Percentiles rank a stretch among this genome's conserved stretches.
Conservation (phyloP, 164 flowering plant genomes). For the Nymphaea colorata region DNA sequence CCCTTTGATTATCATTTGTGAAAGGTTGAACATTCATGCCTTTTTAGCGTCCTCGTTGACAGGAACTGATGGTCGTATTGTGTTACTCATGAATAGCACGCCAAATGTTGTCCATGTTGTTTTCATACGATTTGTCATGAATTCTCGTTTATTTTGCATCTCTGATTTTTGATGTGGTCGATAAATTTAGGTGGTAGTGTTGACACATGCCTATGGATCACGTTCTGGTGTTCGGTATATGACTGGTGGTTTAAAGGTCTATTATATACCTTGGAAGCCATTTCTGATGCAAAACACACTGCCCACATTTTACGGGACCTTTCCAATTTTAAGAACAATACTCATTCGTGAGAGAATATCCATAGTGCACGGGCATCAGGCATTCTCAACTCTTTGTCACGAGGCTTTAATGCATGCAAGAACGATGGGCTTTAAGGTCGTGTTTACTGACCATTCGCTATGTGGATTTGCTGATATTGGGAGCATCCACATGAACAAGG, state of each 20-base stretch:
- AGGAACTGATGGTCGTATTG: too few species aligned
- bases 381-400: conserved; percentile 92
- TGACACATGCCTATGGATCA: conserved; percentile 92
- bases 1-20: too few species aligned
- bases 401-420: conserved; percentile 97
- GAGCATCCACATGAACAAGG: conserved; percentile 96
- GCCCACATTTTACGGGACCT: conserved; percentile 73
- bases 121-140: too few species aligned
- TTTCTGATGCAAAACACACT: conserved; percentile 79
- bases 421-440: conserved; percentile 90
- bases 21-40: too few species aligned
- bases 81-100: too few species aligned
- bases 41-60: too few species aligned
- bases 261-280: conserved; percentile 84
- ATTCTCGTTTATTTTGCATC: background rate
- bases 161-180: background rate
- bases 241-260: conserved; percentile 90
- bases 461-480: conserved; percentile 97
- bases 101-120: too few species aligned
- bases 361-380: conserved; percentile 94
- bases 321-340: conserved; percentile 74
- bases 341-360: conserved; percentile 73
- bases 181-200: conserved; percentile 63
- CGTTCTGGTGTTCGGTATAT: conserved; percentile 89
- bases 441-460: conserved; percentile 91